These are phyloP conservation scores for Stachybotrys elegans DNA, from an alignment of 2,329 filamentous ascomycete species.

Conservation along the genomic window DNA sequence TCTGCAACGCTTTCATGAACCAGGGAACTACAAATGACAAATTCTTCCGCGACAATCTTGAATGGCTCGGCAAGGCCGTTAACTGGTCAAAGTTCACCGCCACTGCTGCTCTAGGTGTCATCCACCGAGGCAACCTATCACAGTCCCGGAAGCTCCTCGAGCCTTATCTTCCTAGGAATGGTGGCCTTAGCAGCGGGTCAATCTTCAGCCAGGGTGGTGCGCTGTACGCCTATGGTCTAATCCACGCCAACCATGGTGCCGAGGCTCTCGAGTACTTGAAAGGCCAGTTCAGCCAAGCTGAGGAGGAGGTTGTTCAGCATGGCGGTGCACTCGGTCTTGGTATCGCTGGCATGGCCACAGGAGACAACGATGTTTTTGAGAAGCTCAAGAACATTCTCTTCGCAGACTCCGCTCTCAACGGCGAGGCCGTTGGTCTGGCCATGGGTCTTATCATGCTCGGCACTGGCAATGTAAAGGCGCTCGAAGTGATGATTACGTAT, in stretches of 20 bases:
- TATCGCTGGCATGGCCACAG: constrained; percentile 96
- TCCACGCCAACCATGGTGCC: constrained; percentile 95
- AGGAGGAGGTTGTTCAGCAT: constrained; percentile 93
- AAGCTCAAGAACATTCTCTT: constrained; percentile 86
- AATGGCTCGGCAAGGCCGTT: constrained; percentile 96
- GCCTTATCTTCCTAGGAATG: constrained; percentile 82
- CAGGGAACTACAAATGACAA: constrained; percentile 97
- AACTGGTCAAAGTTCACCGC: constrained; percentile 99
- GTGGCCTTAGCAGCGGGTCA: constrained; percentile 69
- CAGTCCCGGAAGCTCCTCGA: constrained; percentile 92
- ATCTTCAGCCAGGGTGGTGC: constrained; percentile 96
- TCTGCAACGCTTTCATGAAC: constrained; percentile 99
- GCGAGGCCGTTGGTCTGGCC: constrained; percentile 88
- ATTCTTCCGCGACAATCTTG: constrained; percentile 96
- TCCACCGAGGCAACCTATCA: constrained; percentile 89
- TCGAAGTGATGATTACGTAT: constrained; percentile 97
- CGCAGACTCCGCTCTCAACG: constrained; percentile 91
- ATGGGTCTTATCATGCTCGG: constrained; percentile 99
- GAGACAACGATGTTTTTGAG: constrained; percentile 84
- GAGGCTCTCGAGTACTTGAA: constrained; percentile 79
- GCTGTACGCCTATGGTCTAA: constrained; percentile 89
- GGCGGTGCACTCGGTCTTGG: constrained; percentile 92
- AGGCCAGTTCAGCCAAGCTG: constrained; percentile 66
- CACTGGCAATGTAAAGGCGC: constrained; percentile 87
- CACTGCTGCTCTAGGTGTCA: constrained; percentile 91